Evolutionary conservation across 441 rosid species (phyloP), one percentile per base, ranked within the genome.

Genomic region (Syzygium syzygioides): DNA sequence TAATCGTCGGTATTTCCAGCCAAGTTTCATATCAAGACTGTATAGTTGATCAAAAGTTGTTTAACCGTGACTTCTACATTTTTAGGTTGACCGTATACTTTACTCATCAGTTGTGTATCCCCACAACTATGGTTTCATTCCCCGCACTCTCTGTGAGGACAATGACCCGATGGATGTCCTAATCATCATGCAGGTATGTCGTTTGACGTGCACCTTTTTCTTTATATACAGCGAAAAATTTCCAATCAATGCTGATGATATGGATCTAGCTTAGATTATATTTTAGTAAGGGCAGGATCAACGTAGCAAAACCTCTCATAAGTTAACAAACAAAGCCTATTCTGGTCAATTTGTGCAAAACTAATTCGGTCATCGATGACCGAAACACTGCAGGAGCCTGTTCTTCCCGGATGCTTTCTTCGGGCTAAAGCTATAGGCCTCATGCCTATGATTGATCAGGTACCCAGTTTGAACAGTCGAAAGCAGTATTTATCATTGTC

Each of bases 371-470:
- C 86, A 50, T 12, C 20, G 55, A 59, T 48, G 86, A 48, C 62
- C 48, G 41, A 55, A 56, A 48, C 32, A 87, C 88, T 45, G 57
- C 93, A 95, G 98, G 98, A 95, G 88, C 98, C 96, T 11, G 98
- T 95, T 93, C 92, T 94, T 86, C 98, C 98, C 68, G 96, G 98
- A 89, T 95, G 98, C 93, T 95, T 95, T 91, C 98, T 95, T 86
- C 93, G 98, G 32, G 96, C 96, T 86, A 95, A 95, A 91, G 98
- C 98, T 60, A 95, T 95, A 53, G 98, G 98, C 88, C 93, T 95
- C 79, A 95, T 95, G 98, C 98, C 98, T 88, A 95, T 95, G 98
- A 95, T 95, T 56, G 98, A 95, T 88, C 98, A 95, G 94, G 99
- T 98, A 92, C 50, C 25, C 56, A 79, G 83, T 30, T 32, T 60